These are phyloP conservation scores for Solanum piurae DNA, from an alignment of 257 asterid species.

Conservation along the genomic window DNA sequence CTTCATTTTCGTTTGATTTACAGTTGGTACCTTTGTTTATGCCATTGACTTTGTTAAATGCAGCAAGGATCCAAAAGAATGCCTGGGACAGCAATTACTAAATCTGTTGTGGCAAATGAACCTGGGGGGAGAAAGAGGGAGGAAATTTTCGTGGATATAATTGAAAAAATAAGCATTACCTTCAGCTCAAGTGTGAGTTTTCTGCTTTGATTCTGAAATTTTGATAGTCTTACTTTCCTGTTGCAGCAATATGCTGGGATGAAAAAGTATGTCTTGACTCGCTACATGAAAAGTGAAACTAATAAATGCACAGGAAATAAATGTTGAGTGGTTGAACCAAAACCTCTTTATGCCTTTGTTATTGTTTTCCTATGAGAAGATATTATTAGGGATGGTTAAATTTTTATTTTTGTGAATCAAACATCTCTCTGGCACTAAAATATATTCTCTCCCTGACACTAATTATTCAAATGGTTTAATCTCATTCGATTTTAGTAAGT, in stretches of 20 bases:
- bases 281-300: neutral
- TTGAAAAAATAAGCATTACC: constrained; percentile 94
- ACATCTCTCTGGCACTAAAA: neutral
- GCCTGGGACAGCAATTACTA: constrained; percentile 98
- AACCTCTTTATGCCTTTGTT: neutral
- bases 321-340: neutral
- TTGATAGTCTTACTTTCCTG: neutral
- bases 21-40: constrained; percentile 6
- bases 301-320: neutral
- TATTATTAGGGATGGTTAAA: neutral
- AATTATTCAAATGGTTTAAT: neutral
- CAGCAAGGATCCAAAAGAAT: constrained; percentile 98
- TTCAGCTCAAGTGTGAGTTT: constrained; percentile 97
- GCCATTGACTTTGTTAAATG: constrained; percentile 14
- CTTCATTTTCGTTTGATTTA: neutral
- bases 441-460: neutral
- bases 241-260: neutral
- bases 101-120: constrained; percentile 94
- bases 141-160: constrained; percentile 95
- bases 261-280: neutral
- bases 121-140: constrained; percentile 96
- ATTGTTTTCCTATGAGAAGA: neutral
- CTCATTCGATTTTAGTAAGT: neutral
- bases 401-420: neutral
- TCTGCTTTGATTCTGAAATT: neutral